phyloP scores from a whole-genome alignment of 169 alveolate species.

The Toxoplasma gondii region DNA sequence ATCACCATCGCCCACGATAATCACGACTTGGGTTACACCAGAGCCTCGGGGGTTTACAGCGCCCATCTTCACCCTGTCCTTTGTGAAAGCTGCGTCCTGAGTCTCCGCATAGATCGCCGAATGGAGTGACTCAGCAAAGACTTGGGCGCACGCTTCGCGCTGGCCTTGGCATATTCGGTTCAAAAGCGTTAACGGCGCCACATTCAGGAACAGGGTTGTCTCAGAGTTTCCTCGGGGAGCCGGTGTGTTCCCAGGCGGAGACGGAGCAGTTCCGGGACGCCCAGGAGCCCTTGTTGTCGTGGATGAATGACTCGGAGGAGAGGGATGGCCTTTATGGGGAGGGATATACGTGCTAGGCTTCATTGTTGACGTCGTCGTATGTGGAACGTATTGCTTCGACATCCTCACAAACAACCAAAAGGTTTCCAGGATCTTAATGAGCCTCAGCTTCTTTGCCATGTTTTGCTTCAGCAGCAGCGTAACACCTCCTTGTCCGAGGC shows the following conservation, averaged over 20 bases:
- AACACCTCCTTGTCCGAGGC: background rate
- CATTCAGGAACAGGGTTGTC: background rate
- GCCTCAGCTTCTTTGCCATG: constrained; percentile 20
- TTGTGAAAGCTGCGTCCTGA: background rate
- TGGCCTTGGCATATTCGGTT: constrained; percentile 17
- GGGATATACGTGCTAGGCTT: background rate
- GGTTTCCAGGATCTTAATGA: background rate
- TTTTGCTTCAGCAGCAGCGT: background rate
- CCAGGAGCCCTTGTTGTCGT: background rate
- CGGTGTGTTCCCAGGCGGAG: background rate
- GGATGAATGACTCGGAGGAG: background rate
- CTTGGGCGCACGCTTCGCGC: constrained; percentile 18
- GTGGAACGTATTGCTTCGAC: background rate
- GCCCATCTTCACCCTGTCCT: background rate
- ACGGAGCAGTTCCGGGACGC: background rate
- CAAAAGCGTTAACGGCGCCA: constrained; percentile 1
- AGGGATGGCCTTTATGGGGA: background rate
- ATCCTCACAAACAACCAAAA: background rate
- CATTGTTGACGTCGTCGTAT: background rate
- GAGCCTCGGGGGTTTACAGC: background rate
- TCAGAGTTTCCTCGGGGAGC: background rate
- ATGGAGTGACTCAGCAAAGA: background rate
- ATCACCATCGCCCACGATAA: background rate
- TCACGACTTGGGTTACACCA: background rate
- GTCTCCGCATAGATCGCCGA: background rate